Evolutionary conservation across 2,329 filamentous ascomycete genomes (phyloP), one percentile per base, ranked within the genome.

Genomic region (Chrysoporthe puriensis): DNA sequence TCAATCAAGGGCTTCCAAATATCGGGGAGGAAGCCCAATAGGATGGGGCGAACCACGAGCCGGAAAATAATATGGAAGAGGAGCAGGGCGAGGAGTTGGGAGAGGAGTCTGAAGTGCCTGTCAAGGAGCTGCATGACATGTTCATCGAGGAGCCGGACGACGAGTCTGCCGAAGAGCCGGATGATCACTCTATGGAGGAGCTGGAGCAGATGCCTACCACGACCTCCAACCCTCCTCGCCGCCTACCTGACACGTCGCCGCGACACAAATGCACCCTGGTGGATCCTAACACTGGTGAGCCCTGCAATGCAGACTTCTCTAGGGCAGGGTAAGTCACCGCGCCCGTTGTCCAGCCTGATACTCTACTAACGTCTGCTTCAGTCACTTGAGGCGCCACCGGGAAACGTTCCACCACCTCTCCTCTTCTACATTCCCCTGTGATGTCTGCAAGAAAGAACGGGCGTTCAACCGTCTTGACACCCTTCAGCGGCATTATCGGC

Each of bases 1-100:
- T 70, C 56, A 67, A 72, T 48, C 67, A 76, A n/a, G 73, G 72
- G 13, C 69, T 79, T 42, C 77, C 77, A 32, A 79, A 79, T 68
- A 83, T 85, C 68, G 81, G 80, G 64, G 83, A 85, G 70, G 82
- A 85, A 60, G 59, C 73, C 50, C 69, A 70, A 69, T 70, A 68
- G 65, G 69, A 69, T 67, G 65, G 65, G 68, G 68, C 68, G 54
- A 66, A 69, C 68, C 68, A 69, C 68, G 68, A 67, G 62, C 63
- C 66, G 65, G 68, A 67, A 68, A 69, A 52, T 50, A 64, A 62
- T 56, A 63, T 64, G 59, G 68, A 65, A 52, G 62, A 68, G 62
- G 65, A 61, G 44, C 65, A 40, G 36, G 66, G 63, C 40, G 68
- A 68, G 54, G 68, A 57, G 59, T 43, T 46, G 42, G 63, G 21